These are phyloP conservation scores for Cyberlindnera xylosilytica DNA, from an alignment of 805 yeast species.

Conservation along the genomic window DNA sequence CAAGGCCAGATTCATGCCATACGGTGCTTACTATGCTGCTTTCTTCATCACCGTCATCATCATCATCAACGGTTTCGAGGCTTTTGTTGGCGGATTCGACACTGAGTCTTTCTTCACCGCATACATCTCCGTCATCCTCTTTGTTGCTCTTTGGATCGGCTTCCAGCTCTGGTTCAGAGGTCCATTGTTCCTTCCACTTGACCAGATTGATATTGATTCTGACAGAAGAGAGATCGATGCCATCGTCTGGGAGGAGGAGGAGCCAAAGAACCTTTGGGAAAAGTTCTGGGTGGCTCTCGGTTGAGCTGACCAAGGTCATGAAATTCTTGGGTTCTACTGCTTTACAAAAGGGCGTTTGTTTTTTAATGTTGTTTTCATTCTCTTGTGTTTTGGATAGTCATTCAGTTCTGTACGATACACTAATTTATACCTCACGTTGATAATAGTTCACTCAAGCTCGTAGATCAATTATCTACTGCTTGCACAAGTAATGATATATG, in stretches of 20 bases:
- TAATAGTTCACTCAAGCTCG: too few relatives aligned
- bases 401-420: too few relatives aligned
- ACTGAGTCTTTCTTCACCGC: slow-evolving; percentile 64
- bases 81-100: slow-evolving; percentile 51
- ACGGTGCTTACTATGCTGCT: slow-evolving; percentile 59
- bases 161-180: slow-evolving; percentile 52
- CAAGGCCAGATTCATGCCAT: slow-evolving; percentile 72
- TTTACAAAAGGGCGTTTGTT: too few relatives aligned
- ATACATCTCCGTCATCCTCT: slow-evolving; percentile 65
- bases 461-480: too few relatives aligned
- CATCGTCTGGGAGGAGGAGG: slow-evolving; percentile 53
- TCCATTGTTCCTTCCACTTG: slow-evolving; percentile 42
- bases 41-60: slow-evolving; percentile 52
- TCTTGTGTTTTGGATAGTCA: too few relatives aligned
- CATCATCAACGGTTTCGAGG: slow-evolving; percentile 69
- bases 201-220: slow-evolving; percentile 66
- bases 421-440: too few relatives aligned
- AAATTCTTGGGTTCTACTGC: not conserved
- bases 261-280: slow-evolving; percentile 50
- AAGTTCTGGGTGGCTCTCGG: slow-evolving; percentile 49
- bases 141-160: slow-evolving; percentile 50
- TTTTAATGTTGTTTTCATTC: too few relatives aligned
- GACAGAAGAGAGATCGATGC: slow-evolving; percentile 65
- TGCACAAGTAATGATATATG: too few relatives aligned
- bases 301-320: too few relatives aligned